Base-by-base conservation (phyloP, 495 filamentous ascomycete genomes). In the Cryomyces antarcticus region DNA sequence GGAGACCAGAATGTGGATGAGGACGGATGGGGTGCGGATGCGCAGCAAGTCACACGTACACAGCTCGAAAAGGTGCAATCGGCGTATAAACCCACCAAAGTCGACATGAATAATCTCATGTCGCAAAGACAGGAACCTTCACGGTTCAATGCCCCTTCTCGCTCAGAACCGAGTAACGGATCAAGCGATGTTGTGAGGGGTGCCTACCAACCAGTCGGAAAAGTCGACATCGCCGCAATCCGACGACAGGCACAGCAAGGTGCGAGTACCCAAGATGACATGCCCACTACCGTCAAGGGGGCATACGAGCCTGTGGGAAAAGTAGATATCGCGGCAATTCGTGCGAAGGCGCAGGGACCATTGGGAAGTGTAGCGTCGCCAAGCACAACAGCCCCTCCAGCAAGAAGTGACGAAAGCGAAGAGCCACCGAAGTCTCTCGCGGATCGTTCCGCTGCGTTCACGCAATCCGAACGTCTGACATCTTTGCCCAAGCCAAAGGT, bases 11-110 rank as follows among this genome's bases (percentile, higher is more conserved):
- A 71, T 44, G 62, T 63, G 6, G 75, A 80, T 51, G 62, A 67
- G 37, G 89, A 96, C 63, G 89, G 92, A 24, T 96, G 89, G 92
- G 92, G 89, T 37, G 70, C 68, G n/a, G 88, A 96, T 70, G 92
- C 89, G 2, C 89, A 92, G 1, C 82, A 72, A 6, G 71, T 94
- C 31, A 85, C 82, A 37, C 70, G 92, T 47, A 82, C 74, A 27
- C 73, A 88, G 55, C 60, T 99, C n/a, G 78, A 96, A 58, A 96
- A 92, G 59, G 89, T 99, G 24, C 69, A 78, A 47, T 70, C 89
- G 24, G 85, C 89, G 12, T 99, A 99, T 56, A 75, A 83, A 53
- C 89, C 89, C 6, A 95, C 86, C 4, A 89, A 82, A 57, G 87
- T 96, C 42, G 82, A 95, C 56, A 80, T 99, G 56, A 71, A 69